A percentile compares a stretch with the other conserved stretches of the same genome.
phyloP scores from a whole-genome alignment of 2,329 filamentous ascomycete species.

The Paecilomyces niveus region DNA sequence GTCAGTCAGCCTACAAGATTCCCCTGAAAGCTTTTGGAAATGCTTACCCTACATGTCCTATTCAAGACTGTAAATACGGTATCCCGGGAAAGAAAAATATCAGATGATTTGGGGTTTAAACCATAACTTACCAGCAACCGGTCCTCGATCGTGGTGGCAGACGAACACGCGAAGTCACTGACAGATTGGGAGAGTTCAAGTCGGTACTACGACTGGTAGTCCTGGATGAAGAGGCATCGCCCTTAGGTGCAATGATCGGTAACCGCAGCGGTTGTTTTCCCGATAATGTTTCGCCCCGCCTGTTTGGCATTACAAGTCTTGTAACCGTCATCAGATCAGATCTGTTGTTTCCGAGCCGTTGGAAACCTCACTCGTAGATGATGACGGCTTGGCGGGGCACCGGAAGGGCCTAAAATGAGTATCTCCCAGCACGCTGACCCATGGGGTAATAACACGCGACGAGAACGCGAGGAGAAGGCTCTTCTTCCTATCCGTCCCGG shows the following conservation, averaged over 20 bases:
- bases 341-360: conserved; percentile 4
- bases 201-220: conserved; percentile 25
- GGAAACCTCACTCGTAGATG: conserved; percentile 10
- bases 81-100: conserved; percentile 2
- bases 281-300: conserved; percentile 25
- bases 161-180: conserved; percentile 35
- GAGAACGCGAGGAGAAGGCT: not conserved
- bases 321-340: conserved; percentile 25
- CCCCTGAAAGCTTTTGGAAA: conserved; percentile 1
- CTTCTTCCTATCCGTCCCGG: not conserved
- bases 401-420: not conserved
- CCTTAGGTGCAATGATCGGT: conserved; percentile 40
- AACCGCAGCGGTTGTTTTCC: conserved; percentile 32
- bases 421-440: not conserved
- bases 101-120: not conserved
- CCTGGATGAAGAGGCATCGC: conserved; percentile 23
- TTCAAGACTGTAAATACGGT: conserved; percentile 4
- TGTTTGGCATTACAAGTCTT: conserved; percentile 30
- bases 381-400: not conserved
- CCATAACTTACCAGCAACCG: conserved; percentile 43
- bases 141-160: conserved; percentile 48
- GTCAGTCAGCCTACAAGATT: not conserved
- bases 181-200: conserved; percentile 20
- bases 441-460: not conserved
- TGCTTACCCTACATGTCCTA: conserved; percentile 38